These are phyloP conservation scores for Chalara sp. DNA, from an alignment of 2,329 filamentous ascomycete species.

Conservation along the genomic window DNA sequence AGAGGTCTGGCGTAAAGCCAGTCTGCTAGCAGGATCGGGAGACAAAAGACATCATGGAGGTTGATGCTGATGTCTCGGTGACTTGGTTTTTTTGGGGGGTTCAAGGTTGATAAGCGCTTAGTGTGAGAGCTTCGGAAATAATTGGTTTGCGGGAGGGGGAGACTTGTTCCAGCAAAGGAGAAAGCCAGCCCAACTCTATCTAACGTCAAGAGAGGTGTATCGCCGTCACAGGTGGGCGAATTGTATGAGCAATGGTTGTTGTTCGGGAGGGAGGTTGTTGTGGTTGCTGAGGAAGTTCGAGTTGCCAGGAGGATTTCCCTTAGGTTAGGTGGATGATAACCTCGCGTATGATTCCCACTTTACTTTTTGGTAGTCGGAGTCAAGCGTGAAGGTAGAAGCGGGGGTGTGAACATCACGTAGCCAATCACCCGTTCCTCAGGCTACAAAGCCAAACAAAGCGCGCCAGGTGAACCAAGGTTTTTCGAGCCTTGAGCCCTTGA, in stretches of 20 bases:
- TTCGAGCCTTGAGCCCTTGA: too few species aligned
- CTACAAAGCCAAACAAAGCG: not conserved
- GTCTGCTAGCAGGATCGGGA: conserved; percentile 15
- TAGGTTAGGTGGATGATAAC: not conserved
- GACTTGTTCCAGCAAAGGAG: conserved; percentile 7
- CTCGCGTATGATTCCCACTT: not conserved
- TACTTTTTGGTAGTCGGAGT: not conserved
- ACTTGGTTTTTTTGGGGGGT: not conserved
- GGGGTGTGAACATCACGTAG: not conserved
- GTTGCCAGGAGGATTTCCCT: conserved; percentile 2
- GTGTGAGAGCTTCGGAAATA: conserved; percentile 3
- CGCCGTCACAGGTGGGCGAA: not conserved
- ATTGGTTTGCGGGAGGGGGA: conserved; percentile 2
- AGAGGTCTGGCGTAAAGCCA: conserved; percentile 14
- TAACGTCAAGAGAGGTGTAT: conserved; percentile 1
- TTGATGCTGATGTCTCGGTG: conserved; percentile 24
- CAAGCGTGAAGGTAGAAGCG: not conserved
- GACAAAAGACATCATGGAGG: conserved; percentile 20
- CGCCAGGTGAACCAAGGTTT: not conserved
- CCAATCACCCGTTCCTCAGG: not conserved
- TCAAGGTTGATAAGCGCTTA: conserved; percentile 9
- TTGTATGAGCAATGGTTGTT: conserved; percentile 3
- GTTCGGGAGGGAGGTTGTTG: not conserved
- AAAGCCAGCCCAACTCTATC: conserved; percentile 8
- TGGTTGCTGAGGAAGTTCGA: not conserved